A percentile compares a stretch with the other conserved stretches of the same genome.
Evolutionary conservation across 495 filamentous ascomycete species (phyloP).

Genomic region (Xylaria intraflava): DNA sequence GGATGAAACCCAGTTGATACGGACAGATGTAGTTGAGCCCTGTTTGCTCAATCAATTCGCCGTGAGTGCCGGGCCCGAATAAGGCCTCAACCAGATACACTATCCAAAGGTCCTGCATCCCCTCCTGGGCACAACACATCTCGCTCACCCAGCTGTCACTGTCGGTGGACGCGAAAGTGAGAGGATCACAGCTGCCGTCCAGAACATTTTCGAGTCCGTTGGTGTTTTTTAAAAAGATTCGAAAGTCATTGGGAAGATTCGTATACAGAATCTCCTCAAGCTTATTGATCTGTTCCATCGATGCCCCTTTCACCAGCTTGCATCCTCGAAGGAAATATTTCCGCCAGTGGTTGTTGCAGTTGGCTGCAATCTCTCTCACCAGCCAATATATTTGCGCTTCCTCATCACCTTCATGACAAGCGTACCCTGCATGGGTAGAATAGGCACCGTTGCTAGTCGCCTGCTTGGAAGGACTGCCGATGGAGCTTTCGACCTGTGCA

Average conservation of each 20-base stretch:
- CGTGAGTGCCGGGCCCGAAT: not conserved
- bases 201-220: not conserved
- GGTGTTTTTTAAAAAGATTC: not conserved
- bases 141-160: not conserved
- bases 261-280: not conserved
- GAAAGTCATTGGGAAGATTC: not conserved
- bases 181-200: not conserved
- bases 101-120: not conserved
- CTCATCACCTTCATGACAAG: not conserved
- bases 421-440: too few relatives aligned
- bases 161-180: not conserved
- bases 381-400: not conserved
- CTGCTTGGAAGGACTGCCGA: not conserved
- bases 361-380: not conserved
- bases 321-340: not conserved
- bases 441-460: not conserved
- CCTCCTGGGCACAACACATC: not conserved
- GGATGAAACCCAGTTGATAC: not conserved
- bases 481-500: not conserved
- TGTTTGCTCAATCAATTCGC: not conserved
- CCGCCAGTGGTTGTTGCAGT: conserved; percentile 1
- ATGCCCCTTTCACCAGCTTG: not conserved
- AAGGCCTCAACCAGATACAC: not conserved
- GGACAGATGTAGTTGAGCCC: not conserved
- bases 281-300: not conserved